Evolutionary conservation across 2,329 filamentous ascomycete species (phyloP), one percentile per base, ranked within the genome.

Genomic region (Botrytis pseudocinerea): DNA sequence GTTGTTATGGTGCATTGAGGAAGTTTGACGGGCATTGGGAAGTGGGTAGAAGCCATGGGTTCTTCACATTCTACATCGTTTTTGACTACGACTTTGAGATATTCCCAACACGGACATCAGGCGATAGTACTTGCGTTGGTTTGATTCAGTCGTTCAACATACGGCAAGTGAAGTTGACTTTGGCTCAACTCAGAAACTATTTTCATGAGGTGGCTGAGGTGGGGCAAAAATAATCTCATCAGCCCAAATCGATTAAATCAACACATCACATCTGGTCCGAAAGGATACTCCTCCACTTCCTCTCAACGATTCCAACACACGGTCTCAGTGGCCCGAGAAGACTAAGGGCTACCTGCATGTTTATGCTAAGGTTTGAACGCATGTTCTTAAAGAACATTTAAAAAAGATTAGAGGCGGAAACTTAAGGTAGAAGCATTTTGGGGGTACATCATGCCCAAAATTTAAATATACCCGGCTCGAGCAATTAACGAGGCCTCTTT

Each of bases 1-100:
- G 80, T 87, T 71, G 85, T 88, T 62, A 77, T 90, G 77, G 82
- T 87, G 79, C 88, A 90, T 78, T 87, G 77, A 74, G 25, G 46
- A 10, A 5, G 5, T 46, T 44, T 42, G 48, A 51, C 35, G 2
- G 16, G 44, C 22, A 32, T 42, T 20, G 7, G n/a, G 59, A 60
- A 9, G 20, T 32, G 65, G 10, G 20, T 69, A 32, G 48, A 57
- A 35, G n/a, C 4, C 18, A 32, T 38, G 38, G 16, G 14, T 18
- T 57, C 18, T 10, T 9, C 9, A 18, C 38, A 6, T 12, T 12
- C 38, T n/a, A 32, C 18, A 18, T 10, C 10, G 22, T 4, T 25
- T 57, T 44, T 22, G 35, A 48, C 20, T 42, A 57, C 10, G 25
- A 42, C 20, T 20, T 16, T 7, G 35, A 16, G 35, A 48, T 25